Conservation (phyloP, 2,329 filamentous ascomycete species). For the Aspergillus cejpii region DNA sequence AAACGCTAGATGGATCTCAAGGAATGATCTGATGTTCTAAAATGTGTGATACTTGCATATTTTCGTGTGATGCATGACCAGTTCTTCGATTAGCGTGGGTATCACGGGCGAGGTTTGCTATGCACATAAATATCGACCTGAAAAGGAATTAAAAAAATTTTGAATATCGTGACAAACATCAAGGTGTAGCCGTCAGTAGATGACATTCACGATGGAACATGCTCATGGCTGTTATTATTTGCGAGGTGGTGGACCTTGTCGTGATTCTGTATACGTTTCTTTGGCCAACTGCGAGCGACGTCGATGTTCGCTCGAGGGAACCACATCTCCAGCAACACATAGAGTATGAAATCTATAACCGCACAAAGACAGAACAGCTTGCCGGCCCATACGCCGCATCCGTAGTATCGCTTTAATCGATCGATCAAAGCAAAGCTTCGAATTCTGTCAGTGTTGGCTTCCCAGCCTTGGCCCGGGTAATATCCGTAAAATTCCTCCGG, state of each 20-base stretch:
- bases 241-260: slow-evolving; percentile 3
- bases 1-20: neutral
- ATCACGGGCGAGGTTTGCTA: slow-evolving; percentile 2
- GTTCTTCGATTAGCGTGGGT: slow-evolving; percentile 6
- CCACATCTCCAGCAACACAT: slow-evolving; percentile 78
- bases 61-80: slow-evolving; percentile 2
- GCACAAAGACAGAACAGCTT: slow-evolving; percentile 95
- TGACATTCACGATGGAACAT: slow-evolving; percentile 1
- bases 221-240: neutral
- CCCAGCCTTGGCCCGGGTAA: slow-evolving; percentile 62
- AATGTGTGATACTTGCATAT: neutral
- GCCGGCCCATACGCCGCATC: slow-evolving; percentile 95
- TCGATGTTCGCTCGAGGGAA: slow-evolving; percentile 83
- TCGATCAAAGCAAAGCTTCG: slow-evolving; percentile 92
- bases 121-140: neutral
- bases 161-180: neutral
- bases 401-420: slow-evolving; percentile 90
- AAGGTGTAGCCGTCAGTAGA: slow-evolving; percentile 5
- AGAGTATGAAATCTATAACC: slow-evolving; percentile 88
- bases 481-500: slow-evolving; percentile 86
- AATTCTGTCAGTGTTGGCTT: slow-evolving; percentile 63
- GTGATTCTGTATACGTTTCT: slow-evolving; percentile 48
- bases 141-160: neutral
- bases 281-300: slow-evolving; percentile 83
- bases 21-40: neutral